A percentile compares a stretch with the other conserved stretches of the same genome.
Evolutionary conservation across 495 filamentous ascomycete species (phyloP).

Genomic region (Xylaria curta): DNA sequence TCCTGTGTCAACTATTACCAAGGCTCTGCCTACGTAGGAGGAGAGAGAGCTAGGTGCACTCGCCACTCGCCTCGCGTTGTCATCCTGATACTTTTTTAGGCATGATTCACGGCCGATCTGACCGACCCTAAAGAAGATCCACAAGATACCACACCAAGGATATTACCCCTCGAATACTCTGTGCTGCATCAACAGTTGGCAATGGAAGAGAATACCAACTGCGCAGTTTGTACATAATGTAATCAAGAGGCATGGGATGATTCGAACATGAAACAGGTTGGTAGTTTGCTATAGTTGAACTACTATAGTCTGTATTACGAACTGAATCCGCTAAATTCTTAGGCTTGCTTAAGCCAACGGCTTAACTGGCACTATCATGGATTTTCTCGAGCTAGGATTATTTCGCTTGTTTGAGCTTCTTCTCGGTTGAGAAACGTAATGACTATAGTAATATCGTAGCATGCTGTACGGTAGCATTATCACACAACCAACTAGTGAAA

Average conservation of each 20-base stretch:
- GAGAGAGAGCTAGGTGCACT: too few relatives aligned
- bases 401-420: background rate
- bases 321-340: background rate
- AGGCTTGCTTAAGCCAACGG: background rate
- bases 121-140: background rate
- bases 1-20: background rate
- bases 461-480: slow-evolving; percentile 4
- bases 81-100: slow-evolving; percentile 19
- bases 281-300: background rate
- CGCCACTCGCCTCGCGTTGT: background rate
- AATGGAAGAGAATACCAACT: background rate
- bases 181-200: too few relatives aligned
- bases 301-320: background rate
- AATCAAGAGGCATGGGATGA: background rate
- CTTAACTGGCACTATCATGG: background rate
- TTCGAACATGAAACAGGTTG: background rate
- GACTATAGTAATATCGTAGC: background rate
- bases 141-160: background rate
- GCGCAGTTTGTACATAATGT: background rate
- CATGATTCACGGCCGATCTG: slow-evolving; percentile 25
- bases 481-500: background rate
- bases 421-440: background rate
- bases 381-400: background rate
- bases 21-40: background rate
- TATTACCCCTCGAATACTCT: slow-evolving; percentile 4